Evolutionary conservation across 768 basidiomycete genomes (phyloP).

Genomic region (Daedaleopsis nitida): DNA sequence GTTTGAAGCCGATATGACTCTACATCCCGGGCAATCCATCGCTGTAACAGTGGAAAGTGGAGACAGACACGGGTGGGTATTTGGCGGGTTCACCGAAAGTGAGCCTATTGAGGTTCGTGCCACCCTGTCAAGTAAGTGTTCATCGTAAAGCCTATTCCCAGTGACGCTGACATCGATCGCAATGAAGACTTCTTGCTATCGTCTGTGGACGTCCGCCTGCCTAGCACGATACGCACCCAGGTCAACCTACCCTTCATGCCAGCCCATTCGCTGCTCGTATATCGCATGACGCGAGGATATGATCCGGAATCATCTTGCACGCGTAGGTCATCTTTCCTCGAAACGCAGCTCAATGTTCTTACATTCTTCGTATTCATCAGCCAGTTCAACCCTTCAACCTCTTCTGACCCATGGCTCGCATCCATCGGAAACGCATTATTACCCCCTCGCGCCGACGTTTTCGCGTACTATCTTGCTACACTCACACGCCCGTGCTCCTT

Average conservation of each 20-base stretch:
- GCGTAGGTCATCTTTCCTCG: constrained; percentile 24
- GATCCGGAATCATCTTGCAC: constrained; percentile 28
- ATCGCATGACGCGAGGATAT: constrained; percentile 47
- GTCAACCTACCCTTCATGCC: constrained; percentile 58
- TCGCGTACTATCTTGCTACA: constrained; percentile 54
- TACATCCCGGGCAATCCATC: constrained; percentile 42
- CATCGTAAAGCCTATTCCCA: no score
- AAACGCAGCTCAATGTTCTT: background rate
- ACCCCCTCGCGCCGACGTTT: constrained; percentile 45
- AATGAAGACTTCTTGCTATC: constrained; percentile 9
- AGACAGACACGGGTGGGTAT: constrained; percentile 62
- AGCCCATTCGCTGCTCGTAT: constrained; percentile 65
- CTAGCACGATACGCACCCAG: constrained; percentile 39
- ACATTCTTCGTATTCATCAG: constrained; percentile 25
- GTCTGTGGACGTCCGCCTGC: constrained; percentile 10
- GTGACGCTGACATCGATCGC: no score
- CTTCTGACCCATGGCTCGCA: constrained; percentile 67
- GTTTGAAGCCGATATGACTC: constrained; percentile 53
- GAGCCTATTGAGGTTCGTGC: constrained; percentile 36
- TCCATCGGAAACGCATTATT: constrained; percentile 67
- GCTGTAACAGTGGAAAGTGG: constrained; percentile 54
- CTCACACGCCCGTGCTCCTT: constrained; percentile 70
- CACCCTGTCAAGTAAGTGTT: constrained; percentile 47
- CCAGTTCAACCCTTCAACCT: constrained; percentile 57
- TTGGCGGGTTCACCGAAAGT: constrained; percentile 50